Base-by-base conservation (phyloP, 345 rosid species). In the Euphorbia pulcherrima region DNA sequence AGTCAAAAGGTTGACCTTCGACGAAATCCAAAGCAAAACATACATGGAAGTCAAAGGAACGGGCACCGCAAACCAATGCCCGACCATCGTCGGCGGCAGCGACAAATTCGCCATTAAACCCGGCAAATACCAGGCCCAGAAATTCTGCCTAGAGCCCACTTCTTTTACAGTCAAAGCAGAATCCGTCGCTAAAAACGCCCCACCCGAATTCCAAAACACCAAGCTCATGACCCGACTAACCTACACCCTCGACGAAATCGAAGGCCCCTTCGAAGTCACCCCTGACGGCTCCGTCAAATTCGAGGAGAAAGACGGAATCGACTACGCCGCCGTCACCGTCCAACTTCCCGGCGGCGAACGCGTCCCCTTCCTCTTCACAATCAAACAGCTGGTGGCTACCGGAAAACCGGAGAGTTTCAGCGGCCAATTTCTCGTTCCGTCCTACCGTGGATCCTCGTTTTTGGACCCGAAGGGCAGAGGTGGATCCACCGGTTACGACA, bases 201-300 rank as follows among this genome's bases (percentile, higher is more conserved):
- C 98, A 1, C 86, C 97, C 0, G 98, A 88, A 21, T 93, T 93
- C 89, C 97, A 93, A 69, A 78, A 86, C 54, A 93, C 97, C 68
- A 93, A 89, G 83, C 98, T 93, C 82, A 93, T 90, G 98, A 93
- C 98, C 57, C 96, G 96, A 18, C 83, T 93, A 33, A 93, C 98
- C 72, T 93, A 93, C 83, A 93, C 97, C 8, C 97, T 90, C 6
- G 97, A 93, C 46, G 97, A 93, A 74, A 93, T 93, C 16, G 96
- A 93, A 74, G 98, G 98, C 13, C 97, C 98, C 33, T 90, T 93
- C 53, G 96, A 89, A 72, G 98, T 92, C 20, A 75, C 89, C 13
- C 7, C 92, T 0, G 86, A 88, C 53, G 90, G 92, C 4, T 67
- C 75, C 0, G 64, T 88, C 69, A 92, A 82, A n/a, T 90, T 93